Evolutionary conservation across 306 rosid species (phyloP).

Genomic region (Quercus ilex): DNA sequence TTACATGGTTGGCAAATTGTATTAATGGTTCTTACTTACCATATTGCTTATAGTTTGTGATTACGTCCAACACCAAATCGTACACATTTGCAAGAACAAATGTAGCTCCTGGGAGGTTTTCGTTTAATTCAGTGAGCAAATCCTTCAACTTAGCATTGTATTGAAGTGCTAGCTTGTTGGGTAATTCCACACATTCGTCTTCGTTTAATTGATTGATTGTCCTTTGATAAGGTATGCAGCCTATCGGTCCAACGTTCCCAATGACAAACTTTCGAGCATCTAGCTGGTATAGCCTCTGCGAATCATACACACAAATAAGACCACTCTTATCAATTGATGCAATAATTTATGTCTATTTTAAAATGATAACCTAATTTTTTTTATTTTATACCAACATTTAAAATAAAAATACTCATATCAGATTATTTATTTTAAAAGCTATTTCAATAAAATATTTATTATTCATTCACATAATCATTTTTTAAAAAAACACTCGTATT

Average conservation of each 20-base stretch:
- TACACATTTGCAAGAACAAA: slow-evolving; percentile 80
- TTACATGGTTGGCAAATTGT: too few relatives aligned
- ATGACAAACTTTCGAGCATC: slow-evolving; percentile 86
- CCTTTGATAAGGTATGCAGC: slow-evolving; percentile 91
- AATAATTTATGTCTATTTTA: too few relatives aligned
- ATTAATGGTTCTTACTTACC: slow-evolving; percentile 34
- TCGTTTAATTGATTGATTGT: slow-evolving; percentile 67
- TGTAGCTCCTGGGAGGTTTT: slow-evolving; percentile 70
- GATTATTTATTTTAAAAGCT: too few relatives aligned
- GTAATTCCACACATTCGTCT: slow-evolving; percentile 79
- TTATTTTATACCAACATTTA: too few relatives aligned
- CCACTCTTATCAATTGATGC: too few relatives aligned
- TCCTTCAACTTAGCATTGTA: slow-evolving; percentile 75
- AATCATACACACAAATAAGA: background rate
- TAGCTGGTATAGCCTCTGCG: slow-evolving; percentile 71
- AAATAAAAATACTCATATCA: too few relatives aligned
- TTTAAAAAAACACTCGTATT: too few relatives aligned
- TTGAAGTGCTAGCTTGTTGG: slow-evolving; percentile 72
- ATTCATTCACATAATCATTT: too few relatives aligned
- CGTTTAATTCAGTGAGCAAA: slow-evolving; percentile 58
- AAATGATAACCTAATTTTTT: too few relatives aligned
- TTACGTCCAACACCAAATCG: slow-evolving; percentile 66
- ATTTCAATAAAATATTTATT: too few relatives aligned
- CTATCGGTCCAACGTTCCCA: slow-evolving; percentile 88
- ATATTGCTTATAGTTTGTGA: slow-evolving; percentile 52